Evolutionary conservation across 768 basidiomycete genomes (phyloP).

Genomic region (Panaeolus cyanescens): DNA sequence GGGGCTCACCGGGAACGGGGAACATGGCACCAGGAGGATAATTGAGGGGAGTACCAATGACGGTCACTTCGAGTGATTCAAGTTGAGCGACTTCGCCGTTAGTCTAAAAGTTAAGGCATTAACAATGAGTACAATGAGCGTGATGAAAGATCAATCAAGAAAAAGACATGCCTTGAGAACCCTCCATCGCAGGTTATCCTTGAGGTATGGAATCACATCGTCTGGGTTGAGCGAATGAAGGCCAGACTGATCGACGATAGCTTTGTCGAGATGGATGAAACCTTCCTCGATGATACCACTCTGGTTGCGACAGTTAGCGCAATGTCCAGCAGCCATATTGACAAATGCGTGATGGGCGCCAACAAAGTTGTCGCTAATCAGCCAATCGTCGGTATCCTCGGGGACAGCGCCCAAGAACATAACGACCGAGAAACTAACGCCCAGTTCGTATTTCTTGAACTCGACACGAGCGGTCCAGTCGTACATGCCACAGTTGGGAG

Average conservation of each 20-base stretch:
- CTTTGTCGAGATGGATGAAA: slow-evolving; percentile 44
- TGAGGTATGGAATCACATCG: slow-evolving; percentile 42
- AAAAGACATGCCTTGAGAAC: slow-evolving; percentile 35
- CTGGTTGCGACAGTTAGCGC: slow-evolving; percentile 41
- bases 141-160: background rate
- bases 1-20: slow-evolving; percentile 24
- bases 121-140: background rate
- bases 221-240: slow-evolving; percentile 36
- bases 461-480: slow-evolving; percentile 48
- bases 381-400: slow-evolving; percentile 38
- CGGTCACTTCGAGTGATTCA: slow-evolving; percentile 28
- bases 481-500: slow-evolving; percentile 12
- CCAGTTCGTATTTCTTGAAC: slow-evolving; percentile 43
- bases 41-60: slow-evolving; percentile 27
- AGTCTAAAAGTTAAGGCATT: slow-evolving; percentile 13
- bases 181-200: slow-evolving; percentile 41
- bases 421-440: slow-evolving; percentile 41
- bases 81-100: slow-evolving; percentile 20
- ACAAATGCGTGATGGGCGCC: slow-evolving; percentile 45
- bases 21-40: slow-evolving; percentile 28
- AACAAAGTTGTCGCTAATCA: slow-evolving; percentile 31
- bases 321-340: slow-evolving; percentile 26
- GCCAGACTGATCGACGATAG: slow-evolving; percentile 28
- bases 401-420: slow-evolving; percentile 49
- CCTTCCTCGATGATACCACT: slow-evolving; percentile 37